phyloP scores from a whole-genome alignment of 805 yeast genomes.

The Candida fluviatilis region DNA sequence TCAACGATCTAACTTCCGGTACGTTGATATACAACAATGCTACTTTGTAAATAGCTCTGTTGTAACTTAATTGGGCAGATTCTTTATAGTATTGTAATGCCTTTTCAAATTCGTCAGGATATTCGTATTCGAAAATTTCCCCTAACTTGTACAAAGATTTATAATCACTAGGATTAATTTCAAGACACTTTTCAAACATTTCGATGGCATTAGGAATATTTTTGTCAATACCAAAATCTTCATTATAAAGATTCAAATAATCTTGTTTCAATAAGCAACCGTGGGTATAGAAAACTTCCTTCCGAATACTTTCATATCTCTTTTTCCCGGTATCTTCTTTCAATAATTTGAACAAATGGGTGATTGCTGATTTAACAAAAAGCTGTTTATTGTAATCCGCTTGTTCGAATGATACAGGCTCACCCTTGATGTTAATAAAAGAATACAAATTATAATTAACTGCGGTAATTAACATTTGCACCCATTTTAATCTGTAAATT shows the following conservation, averaged over 20 bases:
- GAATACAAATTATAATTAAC: conserved; percentile 35
- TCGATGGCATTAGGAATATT: conserved; percentile 24
- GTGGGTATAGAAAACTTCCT: conserved; percentile 33
- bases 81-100: conserved; percentile 33
- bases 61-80: conserved; percentile 41
- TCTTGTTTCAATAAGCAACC: conserved; percentile 37
- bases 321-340: conserved; percentile 26
- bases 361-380: conserved; percentile 35
- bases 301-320: conserved; percentile 13
- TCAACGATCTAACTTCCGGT: conserved; percentile 29
- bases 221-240: conserved; percentile 31
- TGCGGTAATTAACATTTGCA: conserved; percentile 37
- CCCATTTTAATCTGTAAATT: conserved; percentile 40
- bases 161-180: conserved; percentile 26
- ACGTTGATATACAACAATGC: conserved; percentile 34
- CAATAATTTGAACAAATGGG: conserved; percentile 33
- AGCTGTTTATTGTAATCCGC: conserved; percentile 26
- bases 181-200: conserved; percentile 29
- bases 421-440: conserved; percentile 42
- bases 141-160: conserved; percentile 36
- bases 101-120: conserved; percentile 20
- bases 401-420: conserved; percentile 26
- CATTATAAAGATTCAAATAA: conserved; percentile 25
- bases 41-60: conserved; percentile 40
- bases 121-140: conserved; percentile 34